Percentiles rank a stretch among this genome's conserved stretches.
These are phyloP conservation scores for Xylaria grammica DNA, from an alignment of 495 filamentous ascomycete species.

Conservation along the genomic window DNA sequence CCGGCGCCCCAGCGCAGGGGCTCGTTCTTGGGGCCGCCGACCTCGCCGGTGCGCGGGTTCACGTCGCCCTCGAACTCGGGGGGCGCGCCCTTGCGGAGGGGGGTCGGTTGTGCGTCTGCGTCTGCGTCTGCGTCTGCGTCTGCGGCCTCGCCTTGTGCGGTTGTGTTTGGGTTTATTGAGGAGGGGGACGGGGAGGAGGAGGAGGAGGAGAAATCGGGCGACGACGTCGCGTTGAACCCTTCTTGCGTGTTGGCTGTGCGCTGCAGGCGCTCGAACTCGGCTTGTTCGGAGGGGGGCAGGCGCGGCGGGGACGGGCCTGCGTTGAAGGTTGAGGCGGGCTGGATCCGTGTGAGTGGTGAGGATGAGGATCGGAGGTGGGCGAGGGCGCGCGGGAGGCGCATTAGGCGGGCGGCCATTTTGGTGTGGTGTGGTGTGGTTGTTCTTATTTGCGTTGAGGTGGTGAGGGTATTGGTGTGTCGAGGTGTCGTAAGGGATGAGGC, in stretches of 20 bases:
- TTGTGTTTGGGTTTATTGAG: neutral
- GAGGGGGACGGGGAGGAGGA: constrained; percentile 5
- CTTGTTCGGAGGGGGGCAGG: constrained; percentile 85
- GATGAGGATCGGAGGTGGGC: neutral
- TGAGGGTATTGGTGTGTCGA: too few species aligned
- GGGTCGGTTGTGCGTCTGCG: constrained; percentile 14
- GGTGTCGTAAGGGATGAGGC: too few species aligned
- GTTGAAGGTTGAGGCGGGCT: constrained; percentile 44
- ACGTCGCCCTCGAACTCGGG: constrained; percentile 94
- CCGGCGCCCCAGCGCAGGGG: constrained; percentile 81
- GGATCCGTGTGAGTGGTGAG: neutral
- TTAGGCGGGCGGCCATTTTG: constrained; percentile 12
- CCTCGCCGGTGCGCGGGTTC: constrained; percentile 95
- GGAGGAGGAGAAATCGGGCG: constrained; percentile 27
- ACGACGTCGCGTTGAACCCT: constrained; percentile 38
- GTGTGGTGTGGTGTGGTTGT: neutral
- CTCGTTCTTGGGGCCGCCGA: constrained; percentile 97
- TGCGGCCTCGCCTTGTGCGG: neutral
- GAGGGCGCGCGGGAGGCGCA: constrained; percentile 18
- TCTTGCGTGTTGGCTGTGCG: constrained; percentile 49
- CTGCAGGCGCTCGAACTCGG: constrained; percentile 90
- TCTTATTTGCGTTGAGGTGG: neutral
- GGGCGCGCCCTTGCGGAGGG: constrained; percentile 62
- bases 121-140: neutral
- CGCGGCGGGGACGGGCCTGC: constrained; percentile 74